Percentiles rank a stretch among this genome's conserved stretches.
These are phyloP conservation scores for Physcomitrium patens DNA, from an alignment of 225 moss, liverwort and hornwort species.

Conservation along the genomic window DNA sequence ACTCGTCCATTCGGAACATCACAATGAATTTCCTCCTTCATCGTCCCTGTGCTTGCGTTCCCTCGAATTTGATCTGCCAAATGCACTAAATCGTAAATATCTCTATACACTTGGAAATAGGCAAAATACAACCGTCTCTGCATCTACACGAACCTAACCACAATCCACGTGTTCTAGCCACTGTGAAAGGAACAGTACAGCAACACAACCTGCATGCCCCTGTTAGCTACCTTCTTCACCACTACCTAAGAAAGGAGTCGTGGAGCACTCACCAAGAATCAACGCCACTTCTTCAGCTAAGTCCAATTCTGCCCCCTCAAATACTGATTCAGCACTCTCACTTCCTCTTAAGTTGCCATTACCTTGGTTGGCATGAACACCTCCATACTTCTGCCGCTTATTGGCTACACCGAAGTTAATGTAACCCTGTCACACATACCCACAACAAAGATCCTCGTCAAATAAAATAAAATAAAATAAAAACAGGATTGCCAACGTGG, in stretches of 20 bases:
- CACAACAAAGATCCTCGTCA: neutral
- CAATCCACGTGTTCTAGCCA: no score
- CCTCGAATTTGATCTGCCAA: slow-evolving; percentile 63
- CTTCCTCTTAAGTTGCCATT: slow-evolving; percentile 46
- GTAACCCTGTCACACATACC: slow-evolving; percentile 48
- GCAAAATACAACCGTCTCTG: neutral
- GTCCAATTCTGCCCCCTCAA: slow-evolving; percentile 69
- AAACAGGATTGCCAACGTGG: no score
- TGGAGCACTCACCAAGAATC: slow-evolving; percentile 52
- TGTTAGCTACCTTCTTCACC: neutral
- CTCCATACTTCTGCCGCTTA: slow-evolving; percentile 45
- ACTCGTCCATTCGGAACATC: slow-evolving; percentile 18
- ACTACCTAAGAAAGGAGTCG: neutral
- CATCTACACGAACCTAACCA: no score
- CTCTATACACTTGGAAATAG: neutral
- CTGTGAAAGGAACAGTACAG: neutral
- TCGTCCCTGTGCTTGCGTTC: slow-evolving; percentile 26
- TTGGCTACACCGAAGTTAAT: slow-evolving; percentile 62
- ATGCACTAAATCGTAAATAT: slow-evolving; percentile 8
- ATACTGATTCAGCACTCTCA: slow-evolving; percentile 52
- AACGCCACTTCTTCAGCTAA: slow-evolving; percentile 66
- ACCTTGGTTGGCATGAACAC: slow-evolving; percentile 33
- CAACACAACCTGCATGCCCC: neutral
- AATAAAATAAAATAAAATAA: no score
- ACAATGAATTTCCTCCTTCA: slow-evolving; percentile 28